Base-by-base conservation (phyloP, 2,329 filamentous ascomycete species). In the Verticillium nubilum region DNA sequence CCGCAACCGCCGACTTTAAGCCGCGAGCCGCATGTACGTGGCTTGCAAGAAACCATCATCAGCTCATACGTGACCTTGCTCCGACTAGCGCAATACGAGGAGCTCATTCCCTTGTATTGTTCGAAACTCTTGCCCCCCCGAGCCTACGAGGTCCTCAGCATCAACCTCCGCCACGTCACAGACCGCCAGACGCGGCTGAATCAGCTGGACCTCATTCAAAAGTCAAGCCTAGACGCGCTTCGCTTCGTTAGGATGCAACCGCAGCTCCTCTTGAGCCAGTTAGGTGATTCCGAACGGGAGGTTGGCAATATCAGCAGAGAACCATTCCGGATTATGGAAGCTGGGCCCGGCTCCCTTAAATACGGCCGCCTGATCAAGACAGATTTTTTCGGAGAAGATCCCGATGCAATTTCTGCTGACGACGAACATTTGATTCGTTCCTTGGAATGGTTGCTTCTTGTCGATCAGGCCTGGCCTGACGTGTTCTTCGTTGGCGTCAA, bases 51-150 rank as follows among this genome's bases (percentile, higher is more conserved):
- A 68, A 91, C 90, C 67, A 86, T 94, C 54, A 79, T 97, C 57
- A 86, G 89, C 1, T 87, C 86, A 4, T 98, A 98, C 70, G 89
- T 96, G 59, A 89, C 90, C 66, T 87, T 90, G 62, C 76, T 99
- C 37, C 86, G 90, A 52, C 80, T 89, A 54, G 84, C 85, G 17
- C 85, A 86, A 33, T 85, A 95, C 58, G 86, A 89, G 61, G 88
- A 94, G 63, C 76, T 95, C 50, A 89, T 97, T 59, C 93, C 95
- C 0, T 78, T 96, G 1, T 99, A 99, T 72, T 93, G 91, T 63
- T 92, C 92, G 9, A 88, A 91, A 66, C 79, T 99, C 13, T 80
- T 85, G 10, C 76, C 80, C 6, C 78, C 85, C 13, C 82, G 88
- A 63, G 82, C 83, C 62, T 87, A 92, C 65, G 83, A 86, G 58